Base-by-base conservation (phyloP, 1,284 basidiomycete genomes). In the Puccinia polysora region DNA sequence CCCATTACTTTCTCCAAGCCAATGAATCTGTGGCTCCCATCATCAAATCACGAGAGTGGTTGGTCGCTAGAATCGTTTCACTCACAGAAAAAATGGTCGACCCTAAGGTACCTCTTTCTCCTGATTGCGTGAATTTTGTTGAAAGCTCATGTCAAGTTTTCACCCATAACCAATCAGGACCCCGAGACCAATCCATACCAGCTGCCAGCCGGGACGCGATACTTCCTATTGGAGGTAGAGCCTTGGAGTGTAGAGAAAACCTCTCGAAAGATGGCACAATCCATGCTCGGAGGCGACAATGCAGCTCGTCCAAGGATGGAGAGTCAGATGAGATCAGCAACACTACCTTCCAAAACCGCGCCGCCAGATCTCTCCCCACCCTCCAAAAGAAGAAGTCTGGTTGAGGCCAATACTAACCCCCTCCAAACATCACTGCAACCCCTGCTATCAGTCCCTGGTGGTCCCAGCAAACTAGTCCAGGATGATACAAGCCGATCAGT, bases 1-100 rank as follows among this genome's bases (percentile, higher is more conserved):
- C 95, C 40, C 95, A 97, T 81, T 95, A 95, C 81, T 98, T 98
- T 82, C 85, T 98, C 53, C 87, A 91, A 78, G 89, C 91, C 5
- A 89, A 87, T 0, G 89, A 88, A 0, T 85, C 87, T 75, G 84
- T 97, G 47, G 88, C 87, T 10, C 90, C 94, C 77, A 89, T 93
- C 50, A 75, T 81, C 55, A 75, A 77, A 68, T 78, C 75, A 7
- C 78, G 77, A 18, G 75, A 77, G 63, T 78, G 79, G 80, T 77
- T 82, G 43, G 78, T 82, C 4, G 81, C 81, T 2, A 77, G 81
- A 2, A 81, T 82, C 65, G 77, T 78, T 0, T 73, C 76, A 5
- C 77, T 82, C 64, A 75, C 76, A 2, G 79, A 81, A 53, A 76
- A 77, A 23, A 78, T 81, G 4, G 80, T 79, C 2, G 76, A 77